phyloP scores from a whole-genome alignment of 345 rosid genomes.

The Salix brachista region DNA sequence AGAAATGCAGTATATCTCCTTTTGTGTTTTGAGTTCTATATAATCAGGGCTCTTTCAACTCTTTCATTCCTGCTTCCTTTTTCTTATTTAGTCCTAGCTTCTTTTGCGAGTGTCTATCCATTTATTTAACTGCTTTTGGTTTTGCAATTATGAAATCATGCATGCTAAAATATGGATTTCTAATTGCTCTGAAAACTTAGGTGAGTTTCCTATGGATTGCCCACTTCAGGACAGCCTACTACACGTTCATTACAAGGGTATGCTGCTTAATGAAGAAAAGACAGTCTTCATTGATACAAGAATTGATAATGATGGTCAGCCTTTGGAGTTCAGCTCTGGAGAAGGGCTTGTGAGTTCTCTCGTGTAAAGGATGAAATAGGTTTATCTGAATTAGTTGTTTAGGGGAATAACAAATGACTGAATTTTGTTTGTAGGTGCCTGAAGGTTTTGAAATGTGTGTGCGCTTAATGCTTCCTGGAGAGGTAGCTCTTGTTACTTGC shows the following conservation, averaged over 20 bases:
- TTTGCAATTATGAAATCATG: background rate
- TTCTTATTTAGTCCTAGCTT: background rate
- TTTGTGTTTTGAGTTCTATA: too few relatives aligned
- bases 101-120: slow-evolving; percentile 1
- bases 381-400: too few relatives aligned
- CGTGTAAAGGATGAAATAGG: background rate
- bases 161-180: background rate
- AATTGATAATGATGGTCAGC: slow-evolving; percentile 67
- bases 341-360: slow-evolving; percentile 77
- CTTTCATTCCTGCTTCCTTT: background rate
- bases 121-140: slow-evolving; percentile 2
- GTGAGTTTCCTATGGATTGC: slow-evolving; percentile 99
- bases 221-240: slow-evolving; percentile 49
- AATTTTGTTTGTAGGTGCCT: slow-evolving; percentile 54
- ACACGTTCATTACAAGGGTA: slow-evolving; percentile 81
- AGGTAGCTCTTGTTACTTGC: slow-evolving; percentile 82
- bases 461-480: slow-evolving; percentile 93
- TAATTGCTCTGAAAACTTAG: slow-evolving; percentile 32
- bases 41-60: too few relatives aligned
- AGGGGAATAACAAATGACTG: background rate
- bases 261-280: slow-evolving; percentile 77
- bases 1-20: background rate
- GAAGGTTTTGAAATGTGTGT: slow-evolving; percentile 98
- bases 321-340: slow-evolving; percentile 90
- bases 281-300: slow-evolving; percentile 70